A percentile compares a stretch with the other conserved stretches of the same genome.
Conservation (phyloP, 1,284 basidiomycete genomes). For the Coriolopsis trogii region DNA sequence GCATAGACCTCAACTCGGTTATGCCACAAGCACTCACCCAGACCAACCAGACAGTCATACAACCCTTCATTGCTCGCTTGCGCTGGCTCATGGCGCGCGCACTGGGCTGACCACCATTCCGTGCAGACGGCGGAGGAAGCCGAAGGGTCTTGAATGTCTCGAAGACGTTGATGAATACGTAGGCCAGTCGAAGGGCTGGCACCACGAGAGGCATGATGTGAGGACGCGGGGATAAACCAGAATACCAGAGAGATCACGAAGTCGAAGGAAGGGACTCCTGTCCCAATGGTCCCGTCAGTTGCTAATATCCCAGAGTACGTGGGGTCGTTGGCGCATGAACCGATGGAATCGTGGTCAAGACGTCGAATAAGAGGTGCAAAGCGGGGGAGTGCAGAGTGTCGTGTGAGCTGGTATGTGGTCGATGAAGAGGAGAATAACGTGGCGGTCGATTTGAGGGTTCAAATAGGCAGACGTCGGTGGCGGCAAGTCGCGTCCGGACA, state of each 20-base stretch:
- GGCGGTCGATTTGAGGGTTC: slow-evolving; percentile 10
- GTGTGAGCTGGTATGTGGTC: background rate
- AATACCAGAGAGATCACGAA: slow-evolving; percentile 2
- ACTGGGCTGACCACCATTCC: slow-evolving; percentile 64
- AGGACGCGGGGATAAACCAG: slow-evolving; percentile 8
- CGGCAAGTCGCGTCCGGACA: slow-evolving; percentile 22
- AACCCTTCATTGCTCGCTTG: slow-evolving; percentile 83
- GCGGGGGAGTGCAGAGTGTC: background rate
- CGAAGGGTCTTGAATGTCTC: slow-evolving; percentile 83
- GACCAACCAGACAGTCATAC: slow-evolving; percentile 79
- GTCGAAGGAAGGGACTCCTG: too few relatives aligned
- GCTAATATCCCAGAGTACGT: slow-evolving; percentile 1
- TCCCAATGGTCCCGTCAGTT: too few relatives aligned
- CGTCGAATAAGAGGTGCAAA: background rate
- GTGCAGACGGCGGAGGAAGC: slow-evolving; percentile 58
- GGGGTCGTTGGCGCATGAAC: slow-evolving; percentile 10
- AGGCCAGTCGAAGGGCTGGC: slow-evolving; percentile 62
- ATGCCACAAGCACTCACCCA: slow-evolving; percentile 60
- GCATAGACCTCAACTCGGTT: background rate
- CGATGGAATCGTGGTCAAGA: background rate
- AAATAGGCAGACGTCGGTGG: slow-evolving; percentile 22
- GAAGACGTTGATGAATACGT: slow-evolving; percentile 78
- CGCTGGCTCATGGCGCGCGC: slow-evolving; percentile 67
- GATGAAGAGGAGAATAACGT: slow-evolving; percentile 11
- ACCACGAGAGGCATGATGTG: slow-evolving; percentile 67